Base-by-base conservation (phyloP, 2,329 filamentous ascomycete genomes). In the Clathrospora elynae region DNA sequence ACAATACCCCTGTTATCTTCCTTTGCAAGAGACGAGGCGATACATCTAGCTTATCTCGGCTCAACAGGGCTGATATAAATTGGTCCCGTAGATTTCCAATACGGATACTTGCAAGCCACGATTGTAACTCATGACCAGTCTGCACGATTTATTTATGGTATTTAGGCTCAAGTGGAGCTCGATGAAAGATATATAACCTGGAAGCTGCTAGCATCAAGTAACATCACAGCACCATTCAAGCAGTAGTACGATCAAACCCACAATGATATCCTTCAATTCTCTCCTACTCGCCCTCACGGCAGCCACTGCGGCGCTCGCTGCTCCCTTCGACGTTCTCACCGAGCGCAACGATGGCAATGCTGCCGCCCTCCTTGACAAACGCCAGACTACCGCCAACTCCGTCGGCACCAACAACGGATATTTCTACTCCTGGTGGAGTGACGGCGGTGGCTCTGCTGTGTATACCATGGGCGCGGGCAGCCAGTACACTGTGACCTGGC, bases 361-460 rank as follows among this genome's bases (percentile, higher is more conserved):
- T 6, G 51, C 48, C 23, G 48, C 53, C 13, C 36, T 49, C 8
- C 37, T 59, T n/a, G 51, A 53, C 35, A 57, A 44, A 30, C 32
- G 51, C 24, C 50, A 54, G 20, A 42, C 39, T 10, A 78, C 78
- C 12, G 59, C 71, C 41, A 77, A 71, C 55, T 62, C 67, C 5
- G 78, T 74, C 2, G 80, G 80, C 33, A 76, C 71, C 34, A 46
- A 62, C 46, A 63, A 55, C 35, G 49, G 53, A 33, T 83, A 74
- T 70, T 83, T 78, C 71, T 83, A 79, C 67, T 80, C 78, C 4
- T 82, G 75, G 71, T 84, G 78, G 78, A 80, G 74, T 39, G 79
- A 82, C 43, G 74, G 75, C 20, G 67, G 62, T 7, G 55, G 53
- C 26, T 49, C 35, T 30, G 59, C 48, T 6, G 51, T 48, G 19